Evolutionary conservation across 306 rosid species (phyloP).

Genomic region (Vicia faba): DNA sequence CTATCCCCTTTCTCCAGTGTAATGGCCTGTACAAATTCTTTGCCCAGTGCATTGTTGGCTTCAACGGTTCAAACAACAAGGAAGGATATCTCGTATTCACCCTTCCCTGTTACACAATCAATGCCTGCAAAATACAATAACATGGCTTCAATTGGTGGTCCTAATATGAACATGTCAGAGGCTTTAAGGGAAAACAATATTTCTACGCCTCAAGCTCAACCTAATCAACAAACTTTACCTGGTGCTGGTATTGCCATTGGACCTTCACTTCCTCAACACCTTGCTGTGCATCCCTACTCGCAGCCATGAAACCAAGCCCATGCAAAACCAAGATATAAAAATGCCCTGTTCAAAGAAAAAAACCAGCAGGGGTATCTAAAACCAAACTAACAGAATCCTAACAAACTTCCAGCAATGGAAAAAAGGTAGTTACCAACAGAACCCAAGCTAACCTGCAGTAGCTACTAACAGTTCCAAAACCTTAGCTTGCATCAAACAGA

Average conservation of each 20-base stretch:
- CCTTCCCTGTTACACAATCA: conserved; percentile 82
- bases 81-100: conserved; percentile 87
- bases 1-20: no score
- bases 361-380: no score
- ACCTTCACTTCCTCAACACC: conserved; percentile 91
- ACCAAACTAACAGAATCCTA: no score
- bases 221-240: conserved; percentile 63
- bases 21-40: conserved; percentile 81
- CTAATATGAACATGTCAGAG: conserved; percentile 88
- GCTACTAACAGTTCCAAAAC: no score
- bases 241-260: conserved; percentile 79
- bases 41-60: conserved; percentile 82
- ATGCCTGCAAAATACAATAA: conserved; percentile 79
- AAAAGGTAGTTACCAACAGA: no score
- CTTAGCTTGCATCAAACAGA: no score
- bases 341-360: no score
- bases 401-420: no score
- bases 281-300: conserved; percentile 93
- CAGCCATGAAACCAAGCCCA: no score
- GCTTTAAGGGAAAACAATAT: conserved; percentile 72
- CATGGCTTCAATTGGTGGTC: conserved; percentile 75
- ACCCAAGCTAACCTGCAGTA: no score
- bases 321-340: no score
- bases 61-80: conserved; percentile 76
- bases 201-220: conserved; percentile 81